Conservation (phyloP, 805 yeast species). For the Yarrowia sp. region DNA sequence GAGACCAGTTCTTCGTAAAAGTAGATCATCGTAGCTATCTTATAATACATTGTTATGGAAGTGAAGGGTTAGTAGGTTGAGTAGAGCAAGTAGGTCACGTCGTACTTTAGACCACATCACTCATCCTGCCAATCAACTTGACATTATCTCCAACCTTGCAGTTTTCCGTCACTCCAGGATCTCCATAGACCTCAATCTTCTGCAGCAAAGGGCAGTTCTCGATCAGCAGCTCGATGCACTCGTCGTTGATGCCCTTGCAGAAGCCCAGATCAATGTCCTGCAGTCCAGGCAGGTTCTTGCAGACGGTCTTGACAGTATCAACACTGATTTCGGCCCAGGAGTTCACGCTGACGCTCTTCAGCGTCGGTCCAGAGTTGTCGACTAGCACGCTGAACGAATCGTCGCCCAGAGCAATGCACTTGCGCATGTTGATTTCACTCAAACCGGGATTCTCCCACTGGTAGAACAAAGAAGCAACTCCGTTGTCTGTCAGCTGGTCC, state of each 20-base stretch:
- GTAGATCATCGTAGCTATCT: too few relatives aligned
- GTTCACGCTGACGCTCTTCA: slow-evolving; percentile 70
- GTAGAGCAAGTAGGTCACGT: too few relatives aligned
- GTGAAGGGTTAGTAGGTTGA: too few relatives aligned
- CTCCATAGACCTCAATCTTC: slow-evolving; percentile 76
- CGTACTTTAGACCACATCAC: slow-evolving; percentile 47
- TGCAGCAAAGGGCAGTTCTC: slow-evolving; percentile 59
- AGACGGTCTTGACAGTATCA: slow-evolving; percentile 34
- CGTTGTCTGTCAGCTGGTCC: slow-evolving; percentile 68
- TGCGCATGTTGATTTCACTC: slow-evolving; percentile 55
- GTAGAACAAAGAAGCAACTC: slow-evolving; percentile 56
- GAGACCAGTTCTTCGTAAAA: too few relatives aligned
- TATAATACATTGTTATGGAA: too few relatives aligned
- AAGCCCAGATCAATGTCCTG: slow-evolving; percentile 76
- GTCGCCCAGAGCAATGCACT: slow-evolving; percentile 68
- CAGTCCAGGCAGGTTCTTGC: slow-evolving; percentile 52
- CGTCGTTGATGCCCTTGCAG: slow-evolving; percentile 72
- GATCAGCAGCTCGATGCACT: slow-evolving; percentile 55
- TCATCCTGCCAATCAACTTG: slow-evolving; percentile 70
- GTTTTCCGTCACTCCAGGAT: slow-evolving; percentile 34
- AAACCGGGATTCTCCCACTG: slow-evolving; percentile 58
- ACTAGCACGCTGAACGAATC: slow-evolving; percentile 58
- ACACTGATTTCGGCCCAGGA: slow-evolving; percentile 61
- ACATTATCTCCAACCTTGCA: slow-evolving; percentile 49
- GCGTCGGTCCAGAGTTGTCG: slow-evolving; percentile 59